Evolutionary conservation across 805 yeast genomes (phyloP).

Genomic region (Kuraishia molischiana): DNA sequence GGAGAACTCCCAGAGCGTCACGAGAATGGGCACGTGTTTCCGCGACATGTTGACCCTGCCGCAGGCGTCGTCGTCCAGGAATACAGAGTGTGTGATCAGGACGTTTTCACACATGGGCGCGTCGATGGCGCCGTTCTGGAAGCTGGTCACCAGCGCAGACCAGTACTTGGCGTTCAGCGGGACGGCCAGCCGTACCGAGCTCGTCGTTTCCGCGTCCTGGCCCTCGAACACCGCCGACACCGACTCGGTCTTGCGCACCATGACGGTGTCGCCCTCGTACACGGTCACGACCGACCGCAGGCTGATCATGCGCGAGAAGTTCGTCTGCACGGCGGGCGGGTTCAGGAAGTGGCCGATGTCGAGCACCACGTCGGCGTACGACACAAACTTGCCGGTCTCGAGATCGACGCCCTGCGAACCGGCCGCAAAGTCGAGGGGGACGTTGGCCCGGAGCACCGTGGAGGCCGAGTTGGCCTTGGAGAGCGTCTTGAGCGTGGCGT

Average conservation of each 20-base stretch:
- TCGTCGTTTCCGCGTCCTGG: conserved; percentile 7
- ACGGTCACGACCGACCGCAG: conserved; percentile 16
- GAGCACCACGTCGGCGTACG: conserved; percentile 15
- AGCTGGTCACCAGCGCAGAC: conserved; percentile 20
- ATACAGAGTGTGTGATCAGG: conserved; percentile 18
- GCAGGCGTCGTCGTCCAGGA: conserved; percentile 16
- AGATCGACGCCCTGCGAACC: neutral
- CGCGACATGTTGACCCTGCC: conserved; percentile 6
- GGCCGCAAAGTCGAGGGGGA: neutral
- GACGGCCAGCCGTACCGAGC: conserved; percentile 14
- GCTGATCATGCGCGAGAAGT: conserved; percentile 17
- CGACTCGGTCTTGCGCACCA: conserved; percentile 18
- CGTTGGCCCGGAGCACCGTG: neutral
- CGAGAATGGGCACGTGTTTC: conserved; percentile 12
- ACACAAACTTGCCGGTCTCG: conserved; percentile 16
- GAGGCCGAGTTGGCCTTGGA: neutral
- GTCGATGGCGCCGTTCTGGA: conserved; percentile 18
- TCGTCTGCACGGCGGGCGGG: conserved; percentile 3
- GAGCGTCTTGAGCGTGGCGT: neutral
- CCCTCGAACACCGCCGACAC: conserved; percentile 14
- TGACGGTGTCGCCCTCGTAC: conserved; percentile 12
- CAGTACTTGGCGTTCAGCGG: conserved; percentile 22
- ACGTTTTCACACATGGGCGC: conserved; percentile 11
- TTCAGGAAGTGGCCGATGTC: conserved; percentile 12
- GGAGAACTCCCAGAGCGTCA: conserved; percentile 22